Conservation (phyloP, 192 early-diverging fungal genomes). For the Podila verticillata region DNA sequence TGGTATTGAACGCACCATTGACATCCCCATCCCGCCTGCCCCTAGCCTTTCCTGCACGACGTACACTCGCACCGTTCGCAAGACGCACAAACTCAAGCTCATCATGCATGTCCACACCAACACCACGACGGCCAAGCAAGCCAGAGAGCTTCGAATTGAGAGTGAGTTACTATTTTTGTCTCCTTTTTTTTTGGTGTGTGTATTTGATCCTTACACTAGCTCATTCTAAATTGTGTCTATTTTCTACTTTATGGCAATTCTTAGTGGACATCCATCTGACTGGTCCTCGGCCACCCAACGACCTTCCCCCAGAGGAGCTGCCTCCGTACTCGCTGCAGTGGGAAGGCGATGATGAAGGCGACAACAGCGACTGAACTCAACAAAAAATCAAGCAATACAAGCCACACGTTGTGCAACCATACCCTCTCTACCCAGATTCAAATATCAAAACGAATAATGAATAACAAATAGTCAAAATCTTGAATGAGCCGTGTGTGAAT, state of each 20-base stretch:
- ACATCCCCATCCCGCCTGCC: slow-evolving; percentile 23
- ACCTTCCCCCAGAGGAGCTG: slow-evolving; percentile 7
- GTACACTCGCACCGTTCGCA: slow-evolving; percentile 17
- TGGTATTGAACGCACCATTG: slow-evolving; percentile 26
- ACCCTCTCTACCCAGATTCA: neutral
- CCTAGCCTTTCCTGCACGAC: slow-evolving; percentile 37
- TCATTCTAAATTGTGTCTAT: neutral
- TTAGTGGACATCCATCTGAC: slow-evolving; percentile 37
- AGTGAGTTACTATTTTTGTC: slow-evolving; percentile 28
- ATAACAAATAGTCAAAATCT: too few species aligned
- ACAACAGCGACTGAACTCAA: slow-evolving; percentile 5
- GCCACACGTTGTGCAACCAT: too few species aligned
- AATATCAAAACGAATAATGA: neutral
- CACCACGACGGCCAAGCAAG: slow-evolving; percentile 22
- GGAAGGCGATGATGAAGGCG: slow-evolving; percentile 2
- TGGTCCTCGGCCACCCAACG: slow-evolving; percentile 26
- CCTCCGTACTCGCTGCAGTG: slow-evolving; percentile 22
- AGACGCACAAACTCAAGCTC: slow-evolving; percentile 39
- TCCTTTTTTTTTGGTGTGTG: neutral
- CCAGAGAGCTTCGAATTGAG: slow-evolving; percentile 31
- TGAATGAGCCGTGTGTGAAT: too few species aligned
- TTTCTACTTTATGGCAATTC: neutral
- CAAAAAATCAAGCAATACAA: neutral
- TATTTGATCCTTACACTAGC: neutral
- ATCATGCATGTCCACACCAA: slow-evolving; percentile 35